Evolutionary conservation across 2,329 filamentous ascomycete genomes (phyloP).

Genomic region (Nothophoma quercina): DNA sequence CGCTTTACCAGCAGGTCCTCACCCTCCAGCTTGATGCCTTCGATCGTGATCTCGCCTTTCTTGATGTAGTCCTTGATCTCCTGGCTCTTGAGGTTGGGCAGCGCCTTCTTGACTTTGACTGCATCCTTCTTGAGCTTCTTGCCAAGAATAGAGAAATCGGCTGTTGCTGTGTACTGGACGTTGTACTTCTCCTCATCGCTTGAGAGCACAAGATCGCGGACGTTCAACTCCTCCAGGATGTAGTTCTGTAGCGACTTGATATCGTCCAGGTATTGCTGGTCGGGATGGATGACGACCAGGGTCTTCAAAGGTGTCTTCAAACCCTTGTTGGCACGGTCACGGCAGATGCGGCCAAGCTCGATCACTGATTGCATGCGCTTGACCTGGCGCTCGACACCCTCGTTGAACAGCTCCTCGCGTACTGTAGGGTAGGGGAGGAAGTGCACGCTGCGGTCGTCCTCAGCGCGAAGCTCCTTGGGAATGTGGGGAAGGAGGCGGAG

Average conservation of each 20-base stretch:
- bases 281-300: slow-evolving; percentile 85
- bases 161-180: slow-evolving; percentile 87
- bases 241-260: slow-evolving; percentile 86
- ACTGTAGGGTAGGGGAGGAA: slow-evolving; percentile 92
- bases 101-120: slow-evolving; percentile 86
- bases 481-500: slow-evolving; percentile 82
- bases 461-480: slow-evolving; percentile 70
- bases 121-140: slow-evolving; percentile 98
- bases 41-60: slow-evolving; percentile 78
- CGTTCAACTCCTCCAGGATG: slow-evolving; percentile 89
- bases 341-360: slow-evolving; percentile 83
- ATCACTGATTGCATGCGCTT: slow-evolving; percentile 95
- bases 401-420: slow-evolving; percentile 85
- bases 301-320: slow-evolving; percentile 92
- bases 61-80: slow-evolving; percentile 81
- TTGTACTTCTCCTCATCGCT: slow-evolving; percentile 90
- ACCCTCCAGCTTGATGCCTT: slow-evolving; percentile 81
- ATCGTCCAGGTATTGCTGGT: slow-evolving; percentile 84
- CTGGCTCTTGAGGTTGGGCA: slow-evolving; percentile 78
- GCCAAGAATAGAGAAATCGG: slow-evolving; percentile 92
- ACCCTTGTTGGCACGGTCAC: slow-evolving; percentile 83
- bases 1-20: slow-evolving; percentile 86
- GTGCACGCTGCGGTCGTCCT: slow-evolving; percentile 86
- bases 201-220: slow-evolving; percentile 83
- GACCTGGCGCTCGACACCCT: slow-evolving; percentile 84